Base-by-base conservation (phyloP, 1,284 basidiomycete species). In the Ceratobasidium theobromae region DNA sequence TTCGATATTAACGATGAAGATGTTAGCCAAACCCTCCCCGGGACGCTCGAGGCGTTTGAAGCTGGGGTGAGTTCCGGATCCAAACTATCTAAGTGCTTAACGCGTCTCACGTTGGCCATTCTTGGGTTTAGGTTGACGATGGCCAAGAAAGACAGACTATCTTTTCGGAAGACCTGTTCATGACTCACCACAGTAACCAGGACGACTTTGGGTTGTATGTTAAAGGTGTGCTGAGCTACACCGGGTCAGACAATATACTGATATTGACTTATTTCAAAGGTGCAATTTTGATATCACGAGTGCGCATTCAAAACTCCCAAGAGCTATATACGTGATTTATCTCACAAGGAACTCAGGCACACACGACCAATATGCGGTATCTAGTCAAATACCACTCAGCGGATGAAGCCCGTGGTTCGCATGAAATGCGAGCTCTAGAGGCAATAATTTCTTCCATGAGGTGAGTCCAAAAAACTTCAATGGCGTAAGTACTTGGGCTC, bases 1-100 rank as follows among this genome's bases (percentile, higher is more conserved):
- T 51, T 62, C 30, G 58, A 62, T 30, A 40, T 62, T 27, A 68
- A 51, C 25, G 69, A 70, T 38, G 69, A 68, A 35, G 69, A 70
- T 33, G 58, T 68, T 43, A 58, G 43, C 30, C 69, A 70, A 41
- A 64, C 46, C 8, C 55, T 70, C 14, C 69, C 69, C 14, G 52
- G 53, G 16, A 57, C 49, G 2, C 41, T 60, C 1, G 48, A 35
- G 23, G 57, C 55, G 25, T 66, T 68, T 18, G 64, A 65, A 14
- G 23, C 27, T 16, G 48, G 58, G 45, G 69, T 68, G 30, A 25
- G 64, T n/a, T 35, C n/a, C n/a, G n/a, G n/a, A n/a, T n/a, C n/a
- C n/a, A n/a, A n/a, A n/a, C n/a, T n/a, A n/a, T n/a, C n/a, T n/a
- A n/a, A n/a, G n/a, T n/a, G n/a, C n/a, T n/a, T n/a, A n/a, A n/a